These are phyloP conservation scores for Apiospora koreana DNA, from an alignment of 2,329 filamentous ascomycete species.

Conservation along the genomic window DNA sequence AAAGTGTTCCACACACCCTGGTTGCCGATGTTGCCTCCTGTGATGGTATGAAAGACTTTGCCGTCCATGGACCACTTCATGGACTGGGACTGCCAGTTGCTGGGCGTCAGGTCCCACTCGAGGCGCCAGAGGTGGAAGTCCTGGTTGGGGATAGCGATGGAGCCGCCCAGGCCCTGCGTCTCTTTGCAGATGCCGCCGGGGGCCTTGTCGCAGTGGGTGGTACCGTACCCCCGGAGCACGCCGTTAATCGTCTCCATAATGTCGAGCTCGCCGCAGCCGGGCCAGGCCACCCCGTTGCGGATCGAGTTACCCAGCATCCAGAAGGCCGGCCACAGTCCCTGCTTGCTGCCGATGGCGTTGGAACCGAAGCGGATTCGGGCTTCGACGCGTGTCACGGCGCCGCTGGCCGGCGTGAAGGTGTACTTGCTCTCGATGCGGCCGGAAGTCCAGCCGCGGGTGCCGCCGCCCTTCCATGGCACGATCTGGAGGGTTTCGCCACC, in stretches of 20 bases:
- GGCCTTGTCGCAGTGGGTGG: conserved; percentile 46
- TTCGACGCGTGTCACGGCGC: conserved; percentile 43
- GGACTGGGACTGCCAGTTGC: conserved; percentile 45
- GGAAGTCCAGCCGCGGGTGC: conserved; percentile 46
- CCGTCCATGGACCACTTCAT: conserved; percentile 53
- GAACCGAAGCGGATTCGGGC: conserved; percentile 46
- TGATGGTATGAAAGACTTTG: conserved; percentile 42
- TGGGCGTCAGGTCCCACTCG: conserved; percentile 45
- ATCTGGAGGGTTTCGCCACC: conserved; percentile 52
- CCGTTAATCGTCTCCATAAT: conserved; percentile 53
- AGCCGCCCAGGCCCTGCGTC: conserved; percentile 32
- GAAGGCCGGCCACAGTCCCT: conserved; percentile 48
- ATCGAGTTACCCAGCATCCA: conserved; percentile 51
- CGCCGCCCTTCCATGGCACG: conserved; percentile 42
- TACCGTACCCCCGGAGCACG: conserved; percentile 45
- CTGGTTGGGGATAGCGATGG: conserved; percentile 40
- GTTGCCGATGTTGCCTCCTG: conserved; percentile 41
- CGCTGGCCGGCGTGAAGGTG: conserved; percentile 44
- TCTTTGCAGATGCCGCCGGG: conserved; percentile 52
- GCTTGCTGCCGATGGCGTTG: conserved; percentile 30
- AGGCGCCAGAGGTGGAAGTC: conserved; percentile 50
- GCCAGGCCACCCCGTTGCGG: conserved; percentile 48
- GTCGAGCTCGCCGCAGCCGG: conserved; percentile 52
- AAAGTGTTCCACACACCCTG: conserved; percentile 46
- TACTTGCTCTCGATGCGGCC: conserved; percentile 50